Evolutionary conservation across 495 filamentous ascomycete genomes (phyloP), one percentile per base, ranked within the genome.

Genomic region (Ascobolus immersus): DNA sequence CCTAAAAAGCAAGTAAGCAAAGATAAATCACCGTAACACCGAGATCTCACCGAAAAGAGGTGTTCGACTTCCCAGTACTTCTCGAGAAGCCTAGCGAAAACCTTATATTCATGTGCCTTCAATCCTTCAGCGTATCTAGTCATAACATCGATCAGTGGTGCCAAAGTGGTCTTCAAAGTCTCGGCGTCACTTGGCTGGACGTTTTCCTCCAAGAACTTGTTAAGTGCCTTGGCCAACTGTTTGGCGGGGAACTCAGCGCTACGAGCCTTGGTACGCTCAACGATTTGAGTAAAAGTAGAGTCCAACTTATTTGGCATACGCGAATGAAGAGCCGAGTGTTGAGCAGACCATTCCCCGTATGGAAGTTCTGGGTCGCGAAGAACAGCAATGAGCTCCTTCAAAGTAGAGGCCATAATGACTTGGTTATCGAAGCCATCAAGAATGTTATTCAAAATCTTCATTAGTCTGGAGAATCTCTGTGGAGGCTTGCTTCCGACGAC

Each of bases 291-390:
- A 40, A 94, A 69, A 38, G 64, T 65, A 5, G 71, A 50, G 43
- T 91, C 81, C 20, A 99, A 68, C 57, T 80, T 91, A 45, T 80
- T 69, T 4, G 86, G 86, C 77, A 94, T 94, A 48, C 86, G 73
- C 4, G 81, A 73, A 53, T 94, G 86, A 21, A 99, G 68, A 5
- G 86, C 86, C 18, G 86, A 82, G 36, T 82, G 81, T 46, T 94
- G 89, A 9, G 86, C 73, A 37, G 73, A 73, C 74, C 82, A 99
- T 55, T 99, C 79, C 53, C 82, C 77, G 54, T 91, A 99, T 1
- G 86, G 86, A 36, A 99, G 68, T 37, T 90, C 78, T 5, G 71
- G 70, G 49, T 89, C 69, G 17, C 81, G 76, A 10, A 99, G 68
- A 4, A 99, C 84, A 31, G 79, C 69, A 14, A 90, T 67, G 20